These are phyloP conservation scores for Zymoseptoria brevis DNA, from an alignment of 2,329 filamentous ascomycete genomes.

Conservation along the genomic window DNA sequence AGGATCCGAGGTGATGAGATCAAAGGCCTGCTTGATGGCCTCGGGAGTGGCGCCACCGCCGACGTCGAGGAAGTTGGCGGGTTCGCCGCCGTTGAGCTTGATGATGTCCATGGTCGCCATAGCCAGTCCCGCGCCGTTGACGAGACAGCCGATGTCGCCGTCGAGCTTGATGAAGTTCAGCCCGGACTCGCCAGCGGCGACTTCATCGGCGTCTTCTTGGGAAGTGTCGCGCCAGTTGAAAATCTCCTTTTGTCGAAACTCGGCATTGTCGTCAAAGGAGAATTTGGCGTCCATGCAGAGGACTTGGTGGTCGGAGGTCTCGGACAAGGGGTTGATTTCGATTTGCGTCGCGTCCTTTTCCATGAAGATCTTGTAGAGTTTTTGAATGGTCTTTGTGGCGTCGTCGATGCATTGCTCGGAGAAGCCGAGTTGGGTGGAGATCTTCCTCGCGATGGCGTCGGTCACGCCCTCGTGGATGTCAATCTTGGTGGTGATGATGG, in stretches of 20 bases:
- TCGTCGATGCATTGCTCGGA: conserved; percentile 95
- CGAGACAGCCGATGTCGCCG: conserved; percentile 96
- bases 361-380: conserved; percentile 97
- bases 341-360: conserved; percentile 99
- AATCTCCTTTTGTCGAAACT: conserved; percentile 94
- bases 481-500: conserved; percentile 88
- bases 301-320: conserved; percentile 97
- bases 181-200: conserved; percentile 85
- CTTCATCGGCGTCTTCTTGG: conserved; percentile 96
- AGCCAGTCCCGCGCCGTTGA: conserved; percentile 97
- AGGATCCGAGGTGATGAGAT: conserved; percentile 95
- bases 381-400: conserved; percentile 93
- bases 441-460: conserved; percentile 84
- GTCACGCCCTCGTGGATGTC: conserved; percentile 94
- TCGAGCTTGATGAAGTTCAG: conserved; percentile 99
- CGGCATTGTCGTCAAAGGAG: conserved; percentile 96
- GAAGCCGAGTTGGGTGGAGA: conserved; percentile 89
- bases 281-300: conserved; percentile 99
- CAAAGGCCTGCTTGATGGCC: conserved; percentile 95
- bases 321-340: conserved; percentile 97
- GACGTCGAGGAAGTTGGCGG: conserved; percentile 98
- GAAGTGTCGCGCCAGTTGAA: conserved; percentile 89
- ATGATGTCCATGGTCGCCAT: conserved; percentile 99
- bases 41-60: conserved; percentile 94
- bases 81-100: conserved; percentile 94